phyloP scores from a whole-genome alignment of 2,329 filamentous ascomycete species.

The Epichloe bromicola region DNA sequence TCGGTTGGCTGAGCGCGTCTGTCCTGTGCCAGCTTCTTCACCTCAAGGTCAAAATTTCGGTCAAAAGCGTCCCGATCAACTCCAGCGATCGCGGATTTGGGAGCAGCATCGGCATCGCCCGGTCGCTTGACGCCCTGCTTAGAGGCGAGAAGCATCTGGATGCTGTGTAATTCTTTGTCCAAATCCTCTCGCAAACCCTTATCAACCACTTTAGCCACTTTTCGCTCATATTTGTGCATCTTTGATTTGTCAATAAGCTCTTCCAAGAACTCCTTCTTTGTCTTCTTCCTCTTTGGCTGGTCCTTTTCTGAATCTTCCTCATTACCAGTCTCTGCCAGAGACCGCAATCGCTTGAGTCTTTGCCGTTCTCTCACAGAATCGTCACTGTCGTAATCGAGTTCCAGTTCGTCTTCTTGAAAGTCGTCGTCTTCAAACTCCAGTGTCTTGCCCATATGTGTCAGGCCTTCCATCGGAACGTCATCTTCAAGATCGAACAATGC shows the following conservation, averaged over 20 bases:
- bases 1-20: constrained; percentile 74
- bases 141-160: constrained; percentile 58
- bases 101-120: constrained; percentile 11
- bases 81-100: constrained; percentile 25
- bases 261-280: constrained; percentile 94
- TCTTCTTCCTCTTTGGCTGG: constrained; percentile 75
- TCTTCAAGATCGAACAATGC: constrained; percentile 83
- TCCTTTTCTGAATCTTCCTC: constrained; percentile 34
- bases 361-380: constrained; percentile 40
- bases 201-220: constrained; percentile 85
- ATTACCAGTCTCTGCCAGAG: constrained; percentile 29
- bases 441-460: constrained; percentile 76
- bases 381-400: constrained; percentile 45
- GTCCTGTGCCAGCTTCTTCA: constrained; percentile 74
- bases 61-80: constrained; percentile 60
- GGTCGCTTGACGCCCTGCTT: constrained; percentile 26
- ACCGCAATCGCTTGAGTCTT: constrained; percentile 43
- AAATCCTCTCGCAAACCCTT: constrained; percentile 75
- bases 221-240: constrained; percentile 84
- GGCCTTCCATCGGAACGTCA: constrained; percentile 43
- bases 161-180: constrained; percentile 67
- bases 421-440: constrained; percentile 59
- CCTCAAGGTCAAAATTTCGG: constrained; percentile 73
- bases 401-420: constrained; percentile 66
- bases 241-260: constrained; percentile 98